Base-by-base conservation (phyloP, 805 yeast genomes). In the Lipomyces spencermartinsiae region DNA sequence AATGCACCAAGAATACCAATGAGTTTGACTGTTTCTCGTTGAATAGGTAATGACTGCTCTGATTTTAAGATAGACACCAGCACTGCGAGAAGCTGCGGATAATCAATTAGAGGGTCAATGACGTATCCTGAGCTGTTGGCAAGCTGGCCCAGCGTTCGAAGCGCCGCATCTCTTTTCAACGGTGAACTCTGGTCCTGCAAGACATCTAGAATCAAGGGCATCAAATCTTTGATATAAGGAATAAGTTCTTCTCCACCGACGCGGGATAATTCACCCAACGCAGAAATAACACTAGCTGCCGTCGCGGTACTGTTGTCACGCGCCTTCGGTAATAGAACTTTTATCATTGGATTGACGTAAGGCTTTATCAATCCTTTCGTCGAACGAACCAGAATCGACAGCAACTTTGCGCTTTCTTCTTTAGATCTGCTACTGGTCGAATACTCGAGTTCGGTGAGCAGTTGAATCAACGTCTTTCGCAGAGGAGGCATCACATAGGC, bases 1-100 rank as follows among this genome's bases (percentile, higher is more conserved):
- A 95, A 81, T 0, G 99, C 99, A 71, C 99, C 99, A 55, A 95
- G 81, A 43, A 93, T 93, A 76, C 99, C 99, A 65, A 95, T 81
- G 31, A 95, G 79, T 71, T 94, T 84, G 0, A 95, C 97, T 0
- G 97, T 90, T 77, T 95, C 98, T 66, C 97, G 82, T 74, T 95
- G 86, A 7, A 92, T 88, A 3, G 85, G 80, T 2, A 89, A 85
- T 0, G 97, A 86, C 10, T 87, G 85, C 74, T 94, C 98, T 67
- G 93, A 87, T 71, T 91, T 91, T 64, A 95, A 80, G 54, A 95
- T 92, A 63, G 88, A 89, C 2, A 93, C 91, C 39, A 95, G 80
- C 78, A 92, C 86, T 6, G 94, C 93, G 55, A 95, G 80, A 34
- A 95, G 81, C 73, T 92, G 94, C 0, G 99, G 99, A 76, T 93